Evolutionary conservation across 805 yeast genomes (phyloP), one percentile per base, ranked within the genome.

Genomic region (Saturnispora dispora): DNA sequence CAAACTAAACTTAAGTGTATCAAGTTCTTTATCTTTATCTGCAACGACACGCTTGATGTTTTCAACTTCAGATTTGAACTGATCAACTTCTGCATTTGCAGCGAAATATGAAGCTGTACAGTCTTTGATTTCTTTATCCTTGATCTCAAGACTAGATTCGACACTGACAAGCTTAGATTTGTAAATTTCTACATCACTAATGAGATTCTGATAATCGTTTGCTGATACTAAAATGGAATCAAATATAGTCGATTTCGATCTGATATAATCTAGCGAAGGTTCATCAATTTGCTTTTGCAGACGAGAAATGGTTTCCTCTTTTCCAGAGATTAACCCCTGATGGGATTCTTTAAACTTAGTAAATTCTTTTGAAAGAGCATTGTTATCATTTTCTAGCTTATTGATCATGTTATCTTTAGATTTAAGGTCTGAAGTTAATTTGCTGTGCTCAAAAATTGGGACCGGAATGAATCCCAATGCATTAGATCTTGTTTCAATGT

Each of bases 151-250:
- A 36, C 20, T 36, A n/a, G 39, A 13, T 7, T 36, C 5, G 10
- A 11, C 20, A 36, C 10, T 36, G 6, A 10, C 52, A 17, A 41
- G 15, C 17, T 48, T 18, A 42, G 55, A 40, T 46, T 58, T 39
- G 20, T 45, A 25, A 52, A 50, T 45, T 49, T 53, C 23, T 22
- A 27, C 20, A n/a, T 48, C 37, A 11, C 18, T 20, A 11, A 11
- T 25, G 8, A 49, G 18, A 3, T 42, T 33, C n/a, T 44, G 33
- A 23, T 53, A 55, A 10, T 58, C 60, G 13, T 8, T 47, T 5
- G 25, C 17, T 9, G 59, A 48, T 10, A 58, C 25, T 6, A 71
- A 60, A 22, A 63, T 62, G 25, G 70, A 59, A 0, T 70, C 73
- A 48, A 63, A 57, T 9, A 60, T 65, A 17, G 51, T 45, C 0